These are phyloP conservation scores for Diaporthe sp. DNA, from an alignment of 2,329 filamentous ascomycete genomes.

Conservation along the genomic window DNA sequence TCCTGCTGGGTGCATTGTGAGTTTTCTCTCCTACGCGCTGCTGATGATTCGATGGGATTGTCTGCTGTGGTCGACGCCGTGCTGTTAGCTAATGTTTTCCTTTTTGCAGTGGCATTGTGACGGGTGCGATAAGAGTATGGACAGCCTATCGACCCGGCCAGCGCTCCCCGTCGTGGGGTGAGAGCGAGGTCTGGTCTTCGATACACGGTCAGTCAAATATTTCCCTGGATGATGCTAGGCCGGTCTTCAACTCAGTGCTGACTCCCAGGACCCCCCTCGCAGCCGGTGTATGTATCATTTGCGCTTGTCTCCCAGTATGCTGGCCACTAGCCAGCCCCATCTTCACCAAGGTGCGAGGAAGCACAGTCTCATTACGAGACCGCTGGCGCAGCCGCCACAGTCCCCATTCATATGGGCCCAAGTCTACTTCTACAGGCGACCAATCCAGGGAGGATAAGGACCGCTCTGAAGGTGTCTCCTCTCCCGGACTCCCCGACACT, in stretches of 20 bases:
- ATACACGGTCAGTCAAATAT: conserved; percentile 30
- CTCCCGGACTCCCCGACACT: neutral
- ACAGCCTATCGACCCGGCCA: conserved; percentile 14
- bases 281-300: conserved; percentile 30
- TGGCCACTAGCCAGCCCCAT: conserved; percentile 20
- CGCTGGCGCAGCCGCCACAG: conserved; percentile 28
- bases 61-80: neutral
- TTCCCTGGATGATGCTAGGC: neutral
- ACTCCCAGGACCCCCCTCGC: neutral
- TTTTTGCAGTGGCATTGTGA: conserved; percentile 27
- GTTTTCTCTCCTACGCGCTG: neutral
- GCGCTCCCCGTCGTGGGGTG: conserved; percentile 24
- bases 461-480: neutral
- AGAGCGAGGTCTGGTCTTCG: conserved; percentile 33
- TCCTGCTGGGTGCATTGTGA: neutral
- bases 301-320: conserved; percentile 33
- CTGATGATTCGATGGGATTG: neutral
- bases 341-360: neutral
- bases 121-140: conserved; percentile 23
- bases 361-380: conserved; percentile 6
- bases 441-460: neutral
- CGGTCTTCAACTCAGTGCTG: neutral
- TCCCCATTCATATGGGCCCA: neutral
- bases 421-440: neutral
- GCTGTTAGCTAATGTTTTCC: neutral